These are phyloP conservation scores for Maudiozyma pseudohumilis DNA, from an alignment of 805 yeast genomes.

Conservation along the genomic window DNA sequence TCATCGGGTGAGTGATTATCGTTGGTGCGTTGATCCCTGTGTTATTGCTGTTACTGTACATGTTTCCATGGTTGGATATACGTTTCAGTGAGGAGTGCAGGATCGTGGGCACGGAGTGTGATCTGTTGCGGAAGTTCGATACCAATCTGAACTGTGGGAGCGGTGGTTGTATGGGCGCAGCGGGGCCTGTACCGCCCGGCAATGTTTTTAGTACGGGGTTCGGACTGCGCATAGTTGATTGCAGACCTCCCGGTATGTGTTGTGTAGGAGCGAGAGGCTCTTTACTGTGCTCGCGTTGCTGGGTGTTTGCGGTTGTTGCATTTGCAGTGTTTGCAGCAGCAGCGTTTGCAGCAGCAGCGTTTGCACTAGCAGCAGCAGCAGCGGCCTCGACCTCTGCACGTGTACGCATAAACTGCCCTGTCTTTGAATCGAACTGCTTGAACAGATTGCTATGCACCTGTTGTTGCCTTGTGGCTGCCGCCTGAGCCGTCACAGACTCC, in stretches of 20 bases:
- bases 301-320: not conserved
- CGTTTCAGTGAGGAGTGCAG: constrained; percentile 27
- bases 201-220: too few relatives aligned
- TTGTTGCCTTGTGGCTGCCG: not conserved
- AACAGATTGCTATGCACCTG: constrained; percentile 12
- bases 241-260: not conserved
- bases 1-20: constrained; percentile 5
- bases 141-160: constrained; percentile 5
- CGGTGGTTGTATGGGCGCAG: not conserved
- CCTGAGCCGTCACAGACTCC: too few relatives aligned
- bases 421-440: constrained; percentile 25
- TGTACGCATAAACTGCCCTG: constrained; percentile 23
- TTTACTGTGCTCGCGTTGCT: not conserved
- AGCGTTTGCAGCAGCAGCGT: not conserved
- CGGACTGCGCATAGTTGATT: not conserved
- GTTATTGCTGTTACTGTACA: constrained; percentile 3
- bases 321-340: constrained; percentile 5
- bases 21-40: constrained; percentile 2
- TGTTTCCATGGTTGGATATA: constrained; percentile 7
- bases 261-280: not conserved
- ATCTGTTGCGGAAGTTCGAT: constrained; percentile 19
- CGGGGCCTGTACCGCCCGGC: too few relatives aligned
- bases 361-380: not conserved
- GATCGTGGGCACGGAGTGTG: constrained; percentile 29
- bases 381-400: not conserved